A percentile compares a stretch with the other conserved stretches of the same genome.
phyloP scores from a whole-genome alignment of 2,329 filamentous ascomycete genomes.

The Cyphellophora attinorum region DNA sequence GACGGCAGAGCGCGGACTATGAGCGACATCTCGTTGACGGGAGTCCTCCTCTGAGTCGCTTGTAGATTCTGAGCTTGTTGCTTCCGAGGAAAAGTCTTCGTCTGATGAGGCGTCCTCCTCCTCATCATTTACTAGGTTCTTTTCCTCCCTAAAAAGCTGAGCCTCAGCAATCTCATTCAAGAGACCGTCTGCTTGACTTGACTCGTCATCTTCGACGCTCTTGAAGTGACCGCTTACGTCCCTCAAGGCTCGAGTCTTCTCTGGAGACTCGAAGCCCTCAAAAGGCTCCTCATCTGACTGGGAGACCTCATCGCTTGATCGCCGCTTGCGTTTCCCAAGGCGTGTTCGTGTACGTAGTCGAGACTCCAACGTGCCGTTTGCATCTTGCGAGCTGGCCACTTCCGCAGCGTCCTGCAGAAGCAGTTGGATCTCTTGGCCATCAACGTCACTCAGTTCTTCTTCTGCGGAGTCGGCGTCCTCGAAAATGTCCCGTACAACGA shows the following conservation, averaged over 20 bases:
- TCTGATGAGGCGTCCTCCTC: constrained; percentile 19
- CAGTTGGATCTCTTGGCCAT: constrained; percentile 11
- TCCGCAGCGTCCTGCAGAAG: constrained; percentile 12
- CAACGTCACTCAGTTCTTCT: constrained; percentile 20
- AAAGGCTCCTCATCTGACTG: constrained; percentile 6
- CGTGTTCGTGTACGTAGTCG: background rate
- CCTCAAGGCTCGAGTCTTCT: background rate
- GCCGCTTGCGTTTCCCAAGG: constrained; percentile 11
- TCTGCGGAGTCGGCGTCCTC: constrained; percentile 21
- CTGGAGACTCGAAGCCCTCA: constrained; percentile 11
- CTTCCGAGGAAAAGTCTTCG: constrained; percentile 2
- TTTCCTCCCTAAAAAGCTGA: constrained; percentile 27
- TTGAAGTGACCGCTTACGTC: constrained; percentile 10
- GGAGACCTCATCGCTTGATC: constrained; percentile 9
- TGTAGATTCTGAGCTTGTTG: constrained; percentile 5
- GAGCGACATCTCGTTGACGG: too few relatives aligned
- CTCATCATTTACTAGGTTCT: constrained; percentile 12
- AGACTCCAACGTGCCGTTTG: background rate
- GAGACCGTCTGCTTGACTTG: constrained; percentile 27
- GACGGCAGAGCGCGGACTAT: too few relatives aligned
- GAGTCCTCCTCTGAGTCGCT: constrained; percentile 9
- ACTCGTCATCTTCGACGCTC: constrained; percentile 22
- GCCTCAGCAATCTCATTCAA: constrained; percentile 36
- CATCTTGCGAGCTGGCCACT: constrained; percentile 3
- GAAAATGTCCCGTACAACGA: constrained; percentile 13